Evolutionary conservation across 2,329 filamentous ascomycete species (phyloP), one percentile per base, ranked within the genome.

Genomic region (Periconia sp.): DNA sequence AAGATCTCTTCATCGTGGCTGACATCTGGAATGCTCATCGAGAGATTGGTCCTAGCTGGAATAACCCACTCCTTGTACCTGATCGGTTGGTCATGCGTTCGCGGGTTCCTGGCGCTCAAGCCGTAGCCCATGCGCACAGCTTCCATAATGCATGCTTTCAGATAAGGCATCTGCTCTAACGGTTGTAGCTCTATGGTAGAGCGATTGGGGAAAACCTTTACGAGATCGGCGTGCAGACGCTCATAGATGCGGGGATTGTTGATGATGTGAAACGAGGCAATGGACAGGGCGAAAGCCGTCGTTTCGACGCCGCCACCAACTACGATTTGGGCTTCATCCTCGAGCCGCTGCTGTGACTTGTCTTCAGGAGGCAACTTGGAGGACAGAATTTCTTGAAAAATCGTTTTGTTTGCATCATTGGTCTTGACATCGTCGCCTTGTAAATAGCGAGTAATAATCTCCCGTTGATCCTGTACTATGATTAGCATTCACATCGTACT

Each of bases 301-400:
- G 69, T 73, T 41, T 70, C 68, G 5, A 71, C 68, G 38, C 68
- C 70, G 36, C 68, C 70, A 17, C 66, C 70, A 11, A 72, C 50
- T 22, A 72, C 56, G 19, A 68, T 70, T 19, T 68, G 59, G 6
- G 63, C 69, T 56, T 72, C 70, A 31, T 71, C 69, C 12, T 59
- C 61, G 13, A 73, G 65, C 1, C 69, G 66, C 9, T 46, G 43
- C 2, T 71, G 57, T 1, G 64, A 58, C 45, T 75, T 75, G 40
- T 73, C 70, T 12, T 58, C 47, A 1, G 42, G 31, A 0, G 69
- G 64, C 2, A 69, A 51, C 26, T 59, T 62, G 5, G 57, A 62
- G 13, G 33, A 21, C 7, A 69, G 50, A 16, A 69, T 66, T 25
- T 66, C 62, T 17, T 68, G 61, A 48, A 66, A 69, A 22, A 69